A percentile compares a stretch with the other conserved stretches of the same genome.
Evolutionary conservation across 176 grass and related monocot genomes (phyloP).

Genomic region (Triticum timopheevii): DNA sequence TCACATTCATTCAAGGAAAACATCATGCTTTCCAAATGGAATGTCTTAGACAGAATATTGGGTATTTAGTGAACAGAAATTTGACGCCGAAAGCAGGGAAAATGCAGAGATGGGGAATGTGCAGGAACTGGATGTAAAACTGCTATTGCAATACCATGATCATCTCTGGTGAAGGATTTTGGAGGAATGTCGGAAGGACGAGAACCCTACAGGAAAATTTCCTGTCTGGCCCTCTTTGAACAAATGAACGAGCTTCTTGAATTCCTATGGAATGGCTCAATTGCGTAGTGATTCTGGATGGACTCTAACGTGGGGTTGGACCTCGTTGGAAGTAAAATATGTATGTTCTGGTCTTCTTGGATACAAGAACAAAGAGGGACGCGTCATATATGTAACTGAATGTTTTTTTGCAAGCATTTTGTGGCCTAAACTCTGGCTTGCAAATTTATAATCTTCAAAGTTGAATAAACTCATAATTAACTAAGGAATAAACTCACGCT

Average conservation of each 20-base stretch:
- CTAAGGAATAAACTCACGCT: too few species aligned
- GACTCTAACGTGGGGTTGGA: background rate
- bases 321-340: background rate
- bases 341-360: background rate
- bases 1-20: background rate
- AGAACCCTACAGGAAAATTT: background rate
- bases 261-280: background rate
- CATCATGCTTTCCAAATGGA: conserved; percentile 2
- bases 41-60: background rate
- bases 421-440: too few species aligned
- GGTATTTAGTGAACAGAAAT: background rate
- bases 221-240: background rate
- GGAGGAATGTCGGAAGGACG: background rate
- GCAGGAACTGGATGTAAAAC: background rate
- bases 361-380: background rate
- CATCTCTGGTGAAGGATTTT: background rate
- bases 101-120: background rate
- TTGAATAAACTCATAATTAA: too few species aligned
- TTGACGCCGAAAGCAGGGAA: background rate
- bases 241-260: background rate
- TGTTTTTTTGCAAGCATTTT: too few species aligned
- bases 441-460: too few species aligned
- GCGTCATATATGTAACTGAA: too few species aligned
- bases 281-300: background rate
- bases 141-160: background rate